Percentiles rank a stretch among this genome's conserved stretches.
phyloP scores from a whole-genome alignment of 2,329 filamentous ascomycete genomes.

The Scleromitrula shiraiana region DNA sequence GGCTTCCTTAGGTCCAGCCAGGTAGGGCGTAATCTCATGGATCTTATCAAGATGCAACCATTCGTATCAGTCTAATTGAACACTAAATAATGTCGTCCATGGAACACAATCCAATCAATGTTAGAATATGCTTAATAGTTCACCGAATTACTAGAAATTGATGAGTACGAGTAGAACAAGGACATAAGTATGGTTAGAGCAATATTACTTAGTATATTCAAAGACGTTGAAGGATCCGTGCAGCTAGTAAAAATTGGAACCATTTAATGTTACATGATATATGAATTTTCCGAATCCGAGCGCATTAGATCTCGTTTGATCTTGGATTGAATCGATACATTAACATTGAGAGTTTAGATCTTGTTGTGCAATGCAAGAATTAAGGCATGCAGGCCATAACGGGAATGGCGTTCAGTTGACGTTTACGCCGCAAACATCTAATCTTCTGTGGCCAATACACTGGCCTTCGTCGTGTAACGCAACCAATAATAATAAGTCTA shows the following conservation, averaged over 20 bases:
- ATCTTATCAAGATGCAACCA: neutral
- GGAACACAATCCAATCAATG: too few species aligned
- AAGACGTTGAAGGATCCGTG: neutral
- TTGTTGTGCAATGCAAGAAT: too few species aligned
- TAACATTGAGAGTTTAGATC: too few species aligned
- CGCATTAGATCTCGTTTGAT: neutral
- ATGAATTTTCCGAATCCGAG: too few species aligned
- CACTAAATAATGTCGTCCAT: too few species aligned
- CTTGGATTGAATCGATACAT: neutral
- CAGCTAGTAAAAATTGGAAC: neutral
- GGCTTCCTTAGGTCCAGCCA: neutral
- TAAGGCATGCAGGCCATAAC: neutral
- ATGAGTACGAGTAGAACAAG: neutral
- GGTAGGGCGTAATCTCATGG: neutral
- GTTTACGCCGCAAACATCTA: slow-evolving; percentile 3
- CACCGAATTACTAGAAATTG: neutral
- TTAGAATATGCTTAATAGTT: neutral
- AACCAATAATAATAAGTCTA: neutral
- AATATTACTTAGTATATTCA: too few species aligned
- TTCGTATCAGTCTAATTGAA: too few species aligned
- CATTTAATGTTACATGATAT: too few species aligned
- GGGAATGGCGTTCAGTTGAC: neutral
- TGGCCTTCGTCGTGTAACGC: neutral
- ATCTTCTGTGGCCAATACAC: neutral
- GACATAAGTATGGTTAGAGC: neutral